phyloP scores from a whole-genome alignment of 2,329 filamentous ascomycete species.

The Trichoderma guizhouense region DNA sequence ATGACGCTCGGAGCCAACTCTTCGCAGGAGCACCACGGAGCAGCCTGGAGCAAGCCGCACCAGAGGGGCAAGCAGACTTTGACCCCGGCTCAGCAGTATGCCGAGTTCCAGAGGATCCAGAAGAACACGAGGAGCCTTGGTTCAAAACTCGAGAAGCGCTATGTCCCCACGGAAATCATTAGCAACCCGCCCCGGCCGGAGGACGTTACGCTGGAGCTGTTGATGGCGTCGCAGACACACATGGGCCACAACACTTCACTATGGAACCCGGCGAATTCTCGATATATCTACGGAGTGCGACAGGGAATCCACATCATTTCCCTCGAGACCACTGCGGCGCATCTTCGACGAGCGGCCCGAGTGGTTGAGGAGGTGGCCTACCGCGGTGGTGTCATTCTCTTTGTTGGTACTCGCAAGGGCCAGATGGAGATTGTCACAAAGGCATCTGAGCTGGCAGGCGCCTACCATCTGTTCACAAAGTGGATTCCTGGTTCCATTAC shows the following conservation, averaged over 20 bases:
- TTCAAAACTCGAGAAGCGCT: slow-evolving; percentile 50
- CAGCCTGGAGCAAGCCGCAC: slow-evolving; percentile 34
- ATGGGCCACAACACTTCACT: slow-evolving; percentile 86
- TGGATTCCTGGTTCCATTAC: slow-evolving; percentile 93
- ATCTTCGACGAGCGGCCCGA: slow-evolving; percentile 89
- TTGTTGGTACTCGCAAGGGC: slow-evolving; percentile 81
- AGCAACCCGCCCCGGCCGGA: slow-evolving; percentile 69
- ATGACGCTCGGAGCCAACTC: slow-evolving; percentile 36
- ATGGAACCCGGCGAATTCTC: slow-evolving; percentile 92
- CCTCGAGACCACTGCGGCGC: slow-evolving; percentile 81
- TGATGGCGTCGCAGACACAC: slow-evolving; percentile 83
- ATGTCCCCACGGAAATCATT: slow-evolving; percentile 64
- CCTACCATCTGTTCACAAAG: slow-evolving; percentile 85
- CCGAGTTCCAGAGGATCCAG: slow-evolving; percentile 38
- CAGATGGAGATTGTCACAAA: slow-evolving; percentile 78
- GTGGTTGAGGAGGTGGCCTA: slow-evolving; percentile 85
- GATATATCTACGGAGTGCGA: slow-evolving; percentile 89
- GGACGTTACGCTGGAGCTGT: slow-evolving; percentile 84
- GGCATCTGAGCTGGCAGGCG: slow-evolving; percentile 72
- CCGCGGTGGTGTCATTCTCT: slow-evolving; percentile 79
- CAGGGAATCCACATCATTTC: slow-evolving; percentile 90
- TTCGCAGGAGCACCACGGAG: slow-evolving; percentile 32
- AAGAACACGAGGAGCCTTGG: slow-evolving; percentile 47
- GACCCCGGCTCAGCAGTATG: slow-evolving; percentile 39
- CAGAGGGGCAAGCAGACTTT: slow-evolving; percentile 33